These are phyloP conservation scores for Murraya paniculata DNA, from an alignment of 345 rosid genomes.

Conservation along the genomic window DNA sequence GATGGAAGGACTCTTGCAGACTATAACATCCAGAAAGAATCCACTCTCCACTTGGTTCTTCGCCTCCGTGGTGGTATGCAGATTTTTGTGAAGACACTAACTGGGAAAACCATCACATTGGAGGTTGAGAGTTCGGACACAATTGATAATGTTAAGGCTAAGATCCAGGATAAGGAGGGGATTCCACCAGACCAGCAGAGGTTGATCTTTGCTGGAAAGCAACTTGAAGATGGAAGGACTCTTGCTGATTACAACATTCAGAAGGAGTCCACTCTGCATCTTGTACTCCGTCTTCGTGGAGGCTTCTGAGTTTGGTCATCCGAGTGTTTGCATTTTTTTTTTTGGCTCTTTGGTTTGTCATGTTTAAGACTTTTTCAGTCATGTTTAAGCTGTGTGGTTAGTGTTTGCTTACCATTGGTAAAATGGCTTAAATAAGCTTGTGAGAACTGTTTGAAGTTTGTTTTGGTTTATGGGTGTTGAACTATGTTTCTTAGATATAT, in stretches of 20 bases:
- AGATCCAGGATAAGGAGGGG: conserved; percentile 23
- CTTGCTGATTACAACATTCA: conserved; percentile 17
- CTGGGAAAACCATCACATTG: conserved; percentile 19
- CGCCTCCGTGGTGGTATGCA: conserved; percentile 27
- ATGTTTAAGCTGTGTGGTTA: neutral
- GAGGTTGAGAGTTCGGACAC: conserved; percentile 23
- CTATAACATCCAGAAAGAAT: conserved; percentile 21
- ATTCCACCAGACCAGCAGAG: conserved; percentile 22
- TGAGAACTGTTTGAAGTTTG: neutral
- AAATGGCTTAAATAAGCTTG: neutral
- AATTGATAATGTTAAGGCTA: conserved; percentile 16
- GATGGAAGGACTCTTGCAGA: conserved; percentile 13
- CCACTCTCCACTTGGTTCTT: conserved; percentile 23
- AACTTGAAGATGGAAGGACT: conserved; percentile 24
- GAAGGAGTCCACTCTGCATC: conserved; percentile 28
- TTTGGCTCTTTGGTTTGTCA: neutral
- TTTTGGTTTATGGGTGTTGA: neutral
- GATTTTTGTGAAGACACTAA: conserved; percentile 24
- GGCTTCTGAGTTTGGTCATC: conserved; percentile 8
- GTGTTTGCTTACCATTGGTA: neutral
- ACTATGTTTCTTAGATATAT: neutral
- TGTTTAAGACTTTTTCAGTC: neutral
- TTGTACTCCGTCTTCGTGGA: conserved; percentile 26
- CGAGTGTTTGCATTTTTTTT: neutral
- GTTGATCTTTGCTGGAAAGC: conserved; percentile 19